Conservation (phyloP, 1,139 yeast genomes). For the Nakaseomyces nivariensis region DNA sequence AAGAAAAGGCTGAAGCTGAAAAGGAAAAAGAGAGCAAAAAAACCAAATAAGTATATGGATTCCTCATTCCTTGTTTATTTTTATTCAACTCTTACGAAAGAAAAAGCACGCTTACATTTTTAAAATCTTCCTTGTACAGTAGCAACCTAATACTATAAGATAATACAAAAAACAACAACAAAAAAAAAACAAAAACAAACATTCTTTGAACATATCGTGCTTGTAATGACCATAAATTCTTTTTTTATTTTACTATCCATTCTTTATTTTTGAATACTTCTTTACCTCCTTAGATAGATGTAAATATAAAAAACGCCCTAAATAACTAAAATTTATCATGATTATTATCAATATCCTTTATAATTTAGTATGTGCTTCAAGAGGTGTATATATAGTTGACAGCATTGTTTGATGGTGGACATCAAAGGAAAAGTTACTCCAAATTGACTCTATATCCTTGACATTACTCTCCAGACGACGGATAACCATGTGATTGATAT, state of each 20-base stretch:
- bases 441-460: not conserved
- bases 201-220: not conserved
- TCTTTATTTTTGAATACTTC: slow-evolving; percentile 1
- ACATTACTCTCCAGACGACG: not conserved
- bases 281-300: slow-evolving; percentile 4
- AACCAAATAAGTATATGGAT: slow-evolving; percentile 6
- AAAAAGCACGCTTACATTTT: too few species aligned
- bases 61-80: too few species aligned
- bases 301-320: slow-evolving; percentile 5
- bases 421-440: not conserved
- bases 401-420: not conserved
- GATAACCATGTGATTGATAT: not conserved
- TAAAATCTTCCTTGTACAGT: not conserved
- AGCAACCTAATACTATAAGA: not conserved
- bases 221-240: slow-evolving; percentile 1
- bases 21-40: slow-evolving; percentile 6
- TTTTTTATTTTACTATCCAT: not conserved
- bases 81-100: too few species aligned
- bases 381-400: not conserved
- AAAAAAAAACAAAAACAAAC: not conserved
- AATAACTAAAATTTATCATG: slow-evolving; percentile 7
- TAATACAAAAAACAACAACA: not conserved
- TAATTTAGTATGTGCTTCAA: not conserved
- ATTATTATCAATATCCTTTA: slow-evolving; percentile 5
- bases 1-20: slow-evolving; percentile 7